Evolutionary conservation across 306 rosid species (phyloP).

Genomic region (Cajanus cajan): DNA sequence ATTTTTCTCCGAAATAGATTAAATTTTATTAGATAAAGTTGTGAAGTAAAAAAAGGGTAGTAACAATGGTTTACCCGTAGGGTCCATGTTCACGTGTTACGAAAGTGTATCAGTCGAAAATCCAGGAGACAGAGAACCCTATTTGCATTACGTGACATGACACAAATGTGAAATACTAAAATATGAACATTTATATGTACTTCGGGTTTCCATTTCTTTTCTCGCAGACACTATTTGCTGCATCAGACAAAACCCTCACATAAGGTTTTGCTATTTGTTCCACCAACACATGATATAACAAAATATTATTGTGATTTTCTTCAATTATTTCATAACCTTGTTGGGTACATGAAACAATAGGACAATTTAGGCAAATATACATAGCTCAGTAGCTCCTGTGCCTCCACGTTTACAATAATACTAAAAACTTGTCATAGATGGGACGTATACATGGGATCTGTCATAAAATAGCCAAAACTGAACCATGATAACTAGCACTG

Average conservation of each 20-base stretch:
- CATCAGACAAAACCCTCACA: constrained; percentile 41
- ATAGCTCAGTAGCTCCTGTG: constrained; percentile 15
- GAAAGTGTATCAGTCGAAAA: constrained; percentile 29
- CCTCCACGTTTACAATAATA: constrained; percentile 14
- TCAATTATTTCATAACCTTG: constrained; percentile 15
- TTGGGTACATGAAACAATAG: constrained; percentile 22
- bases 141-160: constrained; percentile 34
- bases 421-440: background rate
- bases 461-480: constrained; percentile 31
- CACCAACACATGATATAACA: constrained; percentile 27
- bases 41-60: too few relatives aligned
- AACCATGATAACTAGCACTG: constrained; percentile 24
- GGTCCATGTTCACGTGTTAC: constrained; percentile 54
- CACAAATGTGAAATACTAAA: constrained; percentile 14
- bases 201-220: constrained; percentile 33
- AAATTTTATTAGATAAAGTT: too few relatives aligned
- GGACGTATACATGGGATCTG: constrained; percentile 40
- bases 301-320: background rate
- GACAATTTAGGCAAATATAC: background rate
- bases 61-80: background rate
- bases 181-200: background rate
- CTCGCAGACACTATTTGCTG: constrained; percentile 35
- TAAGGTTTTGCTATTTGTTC: constrained; percentile 29
- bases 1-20: too few relatives aligned
- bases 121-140: constrained; percentile 22